Percentiles rank a stretch among this genome's conserved stretches.
These are phyloP conservation scores for Chrysophaeum taylorii DNA, from an alignment of 352 stramenopile genomes.

Conservation along the genomic window DNA sequence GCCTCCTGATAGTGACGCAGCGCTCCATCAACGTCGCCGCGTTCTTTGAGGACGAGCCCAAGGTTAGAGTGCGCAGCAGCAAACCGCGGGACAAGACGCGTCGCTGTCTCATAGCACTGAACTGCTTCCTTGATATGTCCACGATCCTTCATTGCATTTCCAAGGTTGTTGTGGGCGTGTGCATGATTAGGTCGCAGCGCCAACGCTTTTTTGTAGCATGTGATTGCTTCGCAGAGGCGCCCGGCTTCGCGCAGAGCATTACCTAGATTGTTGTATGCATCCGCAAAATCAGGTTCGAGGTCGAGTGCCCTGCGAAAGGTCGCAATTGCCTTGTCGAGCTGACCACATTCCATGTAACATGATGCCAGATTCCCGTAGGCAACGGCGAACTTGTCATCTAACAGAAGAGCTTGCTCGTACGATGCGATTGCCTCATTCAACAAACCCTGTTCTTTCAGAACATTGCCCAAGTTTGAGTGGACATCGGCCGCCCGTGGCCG, in stretches of 20 bases:
- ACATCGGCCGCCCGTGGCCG: too few species aligned
- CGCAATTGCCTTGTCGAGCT: slow-evolving; percentile 64
- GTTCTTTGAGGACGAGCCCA: slow-evolving; percentile 77
- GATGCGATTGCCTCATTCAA: too few species aligned
- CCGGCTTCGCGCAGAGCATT: slow-evolving; percentile 73
- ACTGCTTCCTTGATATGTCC: slow-evolving; percentile 72
- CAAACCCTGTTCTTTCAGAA: too few species aligned
- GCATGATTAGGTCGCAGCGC: slow-evolving; percentile 59
- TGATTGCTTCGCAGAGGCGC: slow-evolving; percentile 37
- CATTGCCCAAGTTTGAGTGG: too few species aligned
- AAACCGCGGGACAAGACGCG: slow-evolving; percentile 72
- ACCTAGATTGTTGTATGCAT: slow-evolving; percentile 84
- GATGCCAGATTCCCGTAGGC: slow-evolving; percentile 75
- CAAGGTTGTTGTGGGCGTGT: slow-evolving; percentile 67
- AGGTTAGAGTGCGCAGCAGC: slow-evolving; percentile 81
- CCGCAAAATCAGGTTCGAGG: slow-evolving; percentile 76
- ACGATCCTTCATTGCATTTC: slow-evolving; percentile 70
- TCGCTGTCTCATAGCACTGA: slow-evolving; percentile 79
- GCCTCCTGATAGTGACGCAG: slow-evolving; percentile 82
- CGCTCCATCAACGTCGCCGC: slow-evolving; percentile 74
- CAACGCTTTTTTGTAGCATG: slow-evolving; percentile 1
- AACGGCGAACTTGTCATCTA: slow-evolving; percentile 79
- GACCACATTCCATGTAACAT: slow-evolving; percentile 69
- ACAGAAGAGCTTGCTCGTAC: too few species aligned
- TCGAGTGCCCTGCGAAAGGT: slow-evolving; percentile 78